Evolutionary conservation across 2,329 filamentous ascomycete genomes (phyloP).

Genomic region (Colletotrichum horii): DNA sequence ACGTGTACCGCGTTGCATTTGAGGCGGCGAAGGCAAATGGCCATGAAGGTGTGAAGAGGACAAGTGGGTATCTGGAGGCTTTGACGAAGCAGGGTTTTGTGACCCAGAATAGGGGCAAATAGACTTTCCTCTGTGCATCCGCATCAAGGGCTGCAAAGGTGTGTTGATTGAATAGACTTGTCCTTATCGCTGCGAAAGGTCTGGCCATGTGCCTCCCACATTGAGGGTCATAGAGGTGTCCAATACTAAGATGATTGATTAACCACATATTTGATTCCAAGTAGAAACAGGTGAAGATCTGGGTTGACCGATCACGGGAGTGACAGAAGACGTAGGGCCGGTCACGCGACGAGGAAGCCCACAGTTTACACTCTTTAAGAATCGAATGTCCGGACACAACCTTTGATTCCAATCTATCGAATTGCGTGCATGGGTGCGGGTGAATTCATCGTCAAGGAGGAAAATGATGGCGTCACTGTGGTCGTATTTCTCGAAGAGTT

Average conservation of each 20-base stretch:
- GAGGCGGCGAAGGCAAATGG: constrained; percentile 31
- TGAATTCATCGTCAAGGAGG: neutral
- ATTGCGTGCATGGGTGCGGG: neutral
- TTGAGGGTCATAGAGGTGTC: neutral
- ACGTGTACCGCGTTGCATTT: constrained; percentile 42
- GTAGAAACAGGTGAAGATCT: too few relatives aligned
- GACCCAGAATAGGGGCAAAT: neutral
- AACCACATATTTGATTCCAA: neutral
- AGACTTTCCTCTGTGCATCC: neutral
- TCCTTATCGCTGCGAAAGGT: neutral
- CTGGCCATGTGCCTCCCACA: neutral
- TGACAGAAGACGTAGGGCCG: too few relatives aligned
- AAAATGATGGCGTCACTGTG: neutral
- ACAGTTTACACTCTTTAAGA: too few relatives aligned
- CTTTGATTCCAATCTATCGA: neutral
- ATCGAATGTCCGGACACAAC: too few relatives aligned
- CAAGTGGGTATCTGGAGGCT: neutral
- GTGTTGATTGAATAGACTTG: neutral
- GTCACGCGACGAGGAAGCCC: too few relatives aligned
- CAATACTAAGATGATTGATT: neutral
- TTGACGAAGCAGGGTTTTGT: neutral
- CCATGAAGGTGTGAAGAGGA: neutral
- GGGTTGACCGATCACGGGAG: too few relatives aligned
- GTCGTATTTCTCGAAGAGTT: neutral
- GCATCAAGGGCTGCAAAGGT: neutral